Evolutionary conservation across 768 basidiomycete species (phyloP).

Genomic region (Mycena belliarum): DNA sequence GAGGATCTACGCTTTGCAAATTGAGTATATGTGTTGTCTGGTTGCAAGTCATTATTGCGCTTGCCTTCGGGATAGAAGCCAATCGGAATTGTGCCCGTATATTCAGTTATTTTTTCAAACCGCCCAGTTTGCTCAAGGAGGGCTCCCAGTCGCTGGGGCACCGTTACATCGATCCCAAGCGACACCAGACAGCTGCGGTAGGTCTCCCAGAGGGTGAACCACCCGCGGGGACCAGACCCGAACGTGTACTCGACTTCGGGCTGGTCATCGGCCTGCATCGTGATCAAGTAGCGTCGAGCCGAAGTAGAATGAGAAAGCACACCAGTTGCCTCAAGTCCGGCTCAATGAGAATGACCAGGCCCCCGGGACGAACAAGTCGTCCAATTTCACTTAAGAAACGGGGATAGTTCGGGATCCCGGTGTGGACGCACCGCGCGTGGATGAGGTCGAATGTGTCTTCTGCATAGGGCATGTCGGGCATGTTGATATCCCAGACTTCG

Average conservation of each 20-base stretch:
- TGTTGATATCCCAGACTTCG: conserved; percentile 70
- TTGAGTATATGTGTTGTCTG: too few species aligned
- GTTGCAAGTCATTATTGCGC: background rate
- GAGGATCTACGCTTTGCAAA: conserved; percentile 45
- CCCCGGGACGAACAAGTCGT: conserved; percentile 70
- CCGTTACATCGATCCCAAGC: conserved; percentile 55
- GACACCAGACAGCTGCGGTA: conserved; percentile 55
- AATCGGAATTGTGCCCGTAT: conserved; percentile 64
- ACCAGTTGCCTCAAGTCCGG: conserved; percentile 54
- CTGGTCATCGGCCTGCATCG: conserved; percentile 35
- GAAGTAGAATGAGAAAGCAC: background rate
- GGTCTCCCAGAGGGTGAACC: conserved; percentile 65
- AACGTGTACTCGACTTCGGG: conserved; percentile 34
- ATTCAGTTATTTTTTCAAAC: conserved; percentile 58
- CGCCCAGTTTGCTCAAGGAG: conserved; percentile 47
- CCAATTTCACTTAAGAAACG: conserved; percentile 60
- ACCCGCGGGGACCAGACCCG: conserved; percentile 49
- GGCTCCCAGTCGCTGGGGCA: conserved; percentile 55
- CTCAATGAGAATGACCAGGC: conserved; percentile 68
- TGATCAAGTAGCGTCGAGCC: background rate
- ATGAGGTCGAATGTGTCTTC: conserved; percentile 66
- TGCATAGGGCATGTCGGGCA: conserved; percentile 61
- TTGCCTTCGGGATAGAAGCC: conserved; percentile 69
- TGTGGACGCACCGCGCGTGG: conserved; percentile 69
- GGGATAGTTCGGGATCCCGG: conserved; percentile 64